phyloP scores from a whole-genome alignment of 108 stramenopile species.

The Pinguiococcus pyrenoidosus region DNA sequence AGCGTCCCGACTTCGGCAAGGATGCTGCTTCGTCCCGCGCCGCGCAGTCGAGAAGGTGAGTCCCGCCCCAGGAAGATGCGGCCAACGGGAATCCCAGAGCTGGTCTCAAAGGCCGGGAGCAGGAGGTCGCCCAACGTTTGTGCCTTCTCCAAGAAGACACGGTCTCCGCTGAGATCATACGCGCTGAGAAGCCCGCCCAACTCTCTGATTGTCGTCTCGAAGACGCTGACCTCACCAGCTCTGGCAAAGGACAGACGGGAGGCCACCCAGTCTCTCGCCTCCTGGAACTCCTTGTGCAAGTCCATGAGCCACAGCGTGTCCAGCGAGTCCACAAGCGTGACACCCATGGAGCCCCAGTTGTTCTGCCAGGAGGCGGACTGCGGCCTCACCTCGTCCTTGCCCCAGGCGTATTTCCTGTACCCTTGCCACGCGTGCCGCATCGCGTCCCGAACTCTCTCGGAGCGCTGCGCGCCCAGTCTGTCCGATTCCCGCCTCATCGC shows the following conservation, averaged over 20 bases:
- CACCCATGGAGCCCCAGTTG: constrained; percentile 34
- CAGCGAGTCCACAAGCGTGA: constrained; percentile 57
- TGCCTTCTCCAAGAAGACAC: constrained; percentile 41
- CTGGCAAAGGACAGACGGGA: constrained; percentile 42
- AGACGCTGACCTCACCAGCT: constrained; percentile 57
- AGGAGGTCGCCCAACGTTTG: constrained; percentile 38
- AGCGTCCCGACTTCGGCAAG: constrained; percentile 70
- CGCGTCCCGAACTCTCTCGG: too few relatives aligned
- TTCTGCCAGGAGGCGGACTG: not conserved
- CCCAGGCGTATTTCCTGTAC: constrained; percentile 39
- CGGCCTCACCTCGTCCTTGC: constrained; percentile 39
- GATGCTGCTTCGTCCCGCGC: constrained; percentile 18
- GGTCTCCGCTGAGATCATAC: constrained; percentile 58
- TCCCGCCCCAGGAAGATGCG: constrained; percentile 16
- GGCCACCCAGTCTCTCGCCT: constrained; percentile 68
- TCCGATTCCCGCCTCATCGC: too few relatives aligned
- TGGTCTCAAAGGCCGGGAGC: constrained; percentile 42
- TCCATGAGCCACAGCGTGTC: constrained; percentile 96
- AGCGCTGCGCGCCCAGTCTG: too few relatives aligned
- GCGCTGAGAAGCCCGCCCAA: constrained; percentile 89
- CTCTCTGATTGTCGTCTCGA: constrained; percentile 97
- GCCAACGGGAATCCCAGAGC: constrained; percentile 34
- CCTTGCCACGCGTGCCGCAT: constrained; percentile 37
- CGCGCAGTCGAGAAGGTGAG: constrained; percentile 12
- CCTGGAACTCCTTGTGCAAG: constrained; percentile 84